Evolutionary conservation across 2,329 filamentous ascomycete species (phyloP).

Genomic region (Geosmithia morbida): DNA sequence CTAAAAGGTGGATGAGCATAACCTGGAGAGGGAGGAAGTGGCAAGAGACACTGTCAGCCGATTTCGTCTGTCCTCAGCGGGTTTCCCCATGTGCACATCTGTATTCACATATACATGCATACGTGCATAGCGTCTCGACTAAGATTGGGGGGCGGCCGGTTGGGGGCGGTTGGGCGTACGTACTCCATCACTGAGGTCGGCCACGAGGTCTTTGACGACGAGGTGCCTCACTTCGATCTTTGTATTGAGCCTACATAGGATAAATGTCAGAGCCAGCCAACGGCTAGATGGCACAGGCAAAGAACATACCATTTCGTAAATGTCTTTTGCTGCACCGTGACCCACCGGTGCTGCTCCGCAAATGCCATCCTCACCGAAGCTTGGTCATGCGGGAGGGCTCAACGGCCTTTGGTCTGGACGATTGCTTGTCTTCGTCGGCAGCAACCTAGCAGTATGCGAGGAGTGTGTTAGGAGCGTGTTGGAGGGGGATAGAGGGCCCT

Average conservation of each 20-base stretch:
- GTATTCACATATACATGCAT: too few species aligned
- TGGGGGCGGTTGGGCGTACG: constrained; percentile 22
- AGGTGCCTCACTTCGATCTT: constrained; percentile 71
- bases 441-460: too few species aligned
- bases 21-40: constrained; percentile 51
- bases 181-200: constrained; percentile 87
- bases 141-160: too few species aligned
- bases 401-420: constrained; percentile 25
- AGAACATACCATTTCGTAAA: constrained; percentile 74
- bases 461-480: too few species aligned
- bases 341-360: constrained; percentile 52
- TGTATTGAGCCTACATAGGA: constrained; percentile 68
- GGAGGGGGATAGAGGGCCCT: too few species aligned
- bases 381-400: constrained; percentile 32
- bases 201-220: constrained; percentile 74
- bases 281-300: constrained; percentile 2
- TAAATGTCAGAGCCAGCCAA: neutral
- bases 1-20: constrained; percentile 89
- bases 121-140: too few species aligned
- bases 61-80: too few species aligned
- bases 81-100: too few species aligned
- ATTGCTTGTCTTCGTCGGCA: constrained; percentile 17
- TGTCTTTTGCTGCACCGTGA: constrained; percentile 90
- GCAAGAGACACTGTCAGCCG: too few species aligned
- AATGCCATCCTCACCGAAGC: constrained; percentile 45